phyloP scores from a whole-genome alignment of 352 stramenopile species.

The Globisporangium orthogonon region DNA sequence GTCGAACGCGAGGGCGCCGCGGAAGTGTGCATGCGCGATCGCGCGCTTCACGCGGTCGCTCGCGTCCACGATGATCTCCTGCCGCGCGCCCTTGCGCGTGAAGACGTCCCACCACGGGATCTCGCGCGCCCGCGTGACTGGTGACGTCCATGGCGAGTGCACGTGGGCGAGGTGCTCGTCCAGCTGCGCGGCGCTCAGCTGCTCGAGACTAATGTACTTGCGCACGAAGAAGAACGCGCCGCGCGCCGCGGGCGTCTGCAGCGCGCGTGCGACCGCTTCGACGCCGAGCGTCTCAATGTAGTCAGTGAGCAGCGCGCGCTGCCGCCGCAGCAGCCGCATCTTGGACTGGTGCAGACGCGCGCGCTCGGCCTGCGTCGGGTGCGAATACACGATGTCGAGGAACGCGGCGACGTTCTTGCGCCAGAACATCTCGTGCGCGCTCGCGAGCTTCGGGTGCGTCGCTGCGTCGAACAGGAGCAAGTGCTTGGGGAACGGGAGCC shows the following conservation, averaged over 20 bases:
- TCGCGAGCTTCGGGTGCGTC: neutral
- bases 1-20: conserved; percentile 1
- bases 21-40: conserved; percentile 1
- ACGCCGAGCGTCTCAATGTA: conserved; percentile 7
- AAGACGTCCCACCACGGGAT: conserved; percentile 5
- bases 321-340: neutral
- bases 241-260: neutral
- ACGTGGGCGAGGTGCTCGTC: conserved; percentile 4
- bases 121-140: neutral
- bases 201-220: conserved; percentile 2
- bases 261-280: neutral
- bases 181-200: neutral
- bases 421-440: conserved; percentile 2
- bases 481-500: conserved; percentile 6
- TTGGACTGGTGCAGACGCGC: neutral
- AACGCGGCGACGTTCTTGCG: neutral
- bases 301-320: conserved; percentile 2
- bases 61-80: neutral
- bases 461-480: conserved; percentile 1
- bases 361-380: neutral
- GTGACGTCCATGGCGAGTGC: conserved; percentile 4
- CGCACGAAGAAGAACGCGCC: conserved; percentile 8
- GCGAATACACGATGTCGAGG: conserved; percentile 4
- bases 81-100: neutral
- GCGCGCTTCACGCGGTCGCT: neutral